Conservation (phyloP, 305 asterid species). For the Fraxinus floribunda region DNA sequence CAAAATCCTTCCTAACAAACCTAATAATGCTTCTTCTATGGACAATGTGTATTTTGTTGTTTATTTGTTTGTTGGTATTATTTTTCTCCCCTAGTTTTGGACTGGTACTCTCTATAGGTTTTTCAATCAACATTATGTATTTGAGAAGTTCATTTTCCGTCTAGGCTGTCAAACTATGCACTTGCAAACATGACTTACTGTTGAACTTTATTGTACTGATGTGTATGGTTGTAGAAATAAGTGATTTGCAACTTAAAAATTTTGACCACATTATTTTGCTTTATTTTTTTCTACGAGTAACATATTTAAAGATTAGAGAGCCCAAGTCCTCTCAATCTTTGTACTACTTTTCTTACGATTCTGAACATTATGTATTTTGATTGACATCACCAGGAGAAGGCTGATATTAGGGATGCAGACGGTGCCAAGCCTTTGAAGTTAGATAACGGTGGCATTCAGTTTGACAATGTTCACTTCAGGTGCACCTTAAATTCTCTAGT, state of each 20-base stretch:
- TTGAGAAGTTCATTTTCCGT: not conserved
- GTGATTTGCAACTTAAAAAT: not conserved
- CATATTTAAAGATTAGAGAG: not conserved
- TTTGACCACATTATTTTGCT: not conserved
- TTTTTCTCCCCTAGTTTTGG: not conserved
- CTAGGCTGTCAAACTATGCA: not conserved
- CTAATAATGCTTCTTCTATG: not conserved
- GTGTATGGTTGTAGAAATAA: not conserved
- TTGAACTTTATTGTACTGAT: constrained; percentile 7
- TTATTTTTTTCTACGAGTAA: not conserved
- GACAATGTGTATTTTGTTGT: not conserved
- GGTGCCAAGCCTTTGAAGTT: constrained; percentile 72
- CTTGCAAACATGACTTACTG: constrained; percentile 8
- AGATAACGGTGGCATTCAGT: constrained; percentile 70
- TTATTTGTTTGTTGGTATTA: not conserved
- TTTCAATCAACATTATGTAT: not conserved
- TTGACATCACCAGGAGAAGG: constrained; percentile 65
- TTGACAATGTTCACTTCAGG: constrained; percentile 94
- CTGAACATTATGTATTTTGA: constrained; percentile 18
- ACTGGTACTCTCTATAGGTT: not conserved
- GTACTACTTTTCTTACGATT: constrained; percentile 4
- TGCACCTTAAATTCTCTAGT: constrained; percentile 23
- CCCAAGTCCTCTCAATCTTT: not conserved
- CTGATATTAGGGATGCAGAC: constrained; percentile 64
- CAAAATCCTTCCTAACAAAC: not conserved